Base-by-base conservation (phyloP, 2,329 filamentous ascomycete species). In the Leptosphaerulina australis region DNA sequence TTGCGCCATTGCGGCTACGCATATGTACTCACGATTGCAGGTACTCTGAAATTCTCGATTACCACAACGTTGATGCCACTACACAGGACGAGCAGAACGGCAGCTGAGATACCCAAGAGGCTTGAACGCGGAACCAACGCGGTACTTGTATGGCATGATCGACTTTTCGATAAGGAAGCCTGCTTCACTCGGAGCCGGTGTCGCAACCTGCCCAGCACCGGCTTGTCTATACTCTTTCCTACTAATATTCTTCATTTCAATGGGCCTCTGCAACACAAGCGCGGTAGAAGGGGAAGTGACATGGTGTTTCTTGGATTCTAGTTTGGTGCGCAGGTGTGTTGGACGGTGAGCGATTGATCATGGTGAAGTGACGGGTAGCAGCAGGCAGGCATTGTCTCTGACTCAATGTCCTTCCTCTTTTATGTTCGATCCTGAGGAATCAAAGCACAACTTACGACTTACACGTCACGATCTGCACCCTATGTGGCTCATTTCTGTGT, bases 1-100 rank as follows among this genome's bases (percentile, higher is more conserved):
- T 7, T 10, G 10, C 5, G 3, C 14, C 9, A 25, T 10, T 9
- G 9, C 11, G 3, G 7, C 11, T 5, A 20, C 7, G 24, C 7
- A 21, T 5, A 31, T 14, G 20, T 11, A 33, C 62, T 70, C 39
- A 71, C 56, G 36, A 5, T 3, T 6, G 6, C 64, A 96, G 92
- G 91, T 97, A 97, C 81, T 96, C 92, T 43, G 93, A 97, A 75
- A 97, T 99, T 66, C 87, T 97, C 66, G 92, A 97, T 76, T 97
- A 97, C 77, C 94, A 97, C 78, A 97, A 97, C 70, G 88, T 96
- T 57, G 91, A 96, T 60, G 63, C 70, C 14, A 91, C 95, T 56
- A 56, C 66, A 46, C 64, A 69, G 47, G 63, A 62, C 24, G 66
- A 64, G 38, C 66, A 72, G 58, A 71, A 69, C 38, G 66, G 66